Percentiles rank a stretch among this genome's conserved stretches.
These are phyloP conservation scores for Geranium rotundifolium DNA, from an alignment of 345 rosid genomes.

Conservation along the genomic window DNA sequence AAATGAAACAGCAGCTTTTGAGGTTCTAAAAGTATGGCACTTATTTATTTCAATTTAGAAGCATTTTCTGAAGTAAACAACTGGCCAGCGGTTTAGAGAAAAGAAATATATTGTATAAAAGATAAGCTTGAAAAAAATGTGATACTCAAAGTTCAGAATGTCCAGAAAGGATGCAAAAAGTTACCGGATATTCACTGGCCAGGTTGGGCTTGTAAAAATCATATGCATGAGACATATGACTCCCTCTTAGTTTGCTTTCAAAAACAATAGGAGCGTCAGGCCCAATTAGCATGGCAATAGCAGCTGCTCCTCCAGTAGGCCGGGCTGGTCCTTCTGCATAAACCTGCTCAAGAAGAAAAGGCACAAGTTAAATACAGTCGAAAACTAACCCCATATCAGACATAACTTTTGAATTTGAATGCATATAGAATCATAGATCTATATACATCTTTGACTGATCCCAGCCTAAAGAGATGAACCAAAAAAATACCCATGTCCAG, in stretches of 20 bases:
- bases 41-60: too few species aligned
- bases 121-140: too few species aligned
- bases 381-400: not conserved
- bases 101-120: not conserved
- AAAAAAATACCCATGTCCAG: too few species aligned
- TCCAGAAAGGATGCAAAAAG: not conserved
- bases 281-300: slow-evolving; percentile 84
- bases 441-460: not conserved
- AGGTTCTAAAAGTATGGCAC: too few species aligned
- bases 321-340: slow-evolving; percentile 99
- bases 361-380: not conserved
- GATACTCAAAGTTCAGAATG: too few species aligned
- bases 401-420: not conserved
- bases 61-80: too few species aligned
- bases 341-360: slow-evolving; percentile 43
- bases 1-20: too few species aligned
- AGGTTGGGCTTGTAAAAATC: slow-evolving; percentile 99
- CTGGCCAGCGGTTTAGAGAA: not conserved
- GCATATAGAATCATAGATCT: not conserved
- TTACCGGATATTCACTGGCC: slow-evolving; percentile 99
- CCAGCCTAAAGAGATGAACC: too few species aligned
- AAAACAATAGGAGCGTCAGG: slow-evolving; percentile 90
- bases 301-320: slow-evolving; percentile 99
- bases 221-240: slow-evolving; percentile 94
- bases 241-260: slow-evolving; percentile 91